Base-by-base conservation (phyloP, 495 filamentous ascomycete species). In the Sporormia fimetaria region DNA sequence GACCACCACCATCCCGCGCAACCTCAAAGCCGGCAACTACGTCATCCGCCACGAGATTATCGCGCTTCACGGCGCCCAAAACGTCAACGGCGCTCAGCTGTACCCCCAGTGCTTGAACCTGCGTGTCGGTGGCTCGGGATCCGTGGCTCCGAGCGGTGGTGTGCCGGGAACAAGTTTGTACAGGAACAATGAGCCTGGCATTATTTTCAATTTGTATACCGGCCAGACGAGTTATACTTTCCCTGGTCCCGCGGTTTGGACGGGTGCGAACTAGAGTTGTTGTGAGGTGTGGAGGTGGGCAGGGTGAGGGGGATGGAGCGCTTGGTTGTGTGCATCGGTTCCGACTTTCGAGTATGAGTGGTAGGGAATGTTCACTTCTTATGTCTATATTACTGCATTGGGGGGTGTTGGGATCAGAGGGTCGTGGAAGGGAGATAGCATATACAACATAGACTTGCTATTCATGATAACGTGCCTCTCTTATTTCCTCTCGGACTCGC, bases 1-100 rank as follows among this genome's bases (percentile, higher is more conserved):
- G 1, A 14, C 28, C 11, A 15, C 37, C 7, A 17, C 23, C 2
- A 24, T 47, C 15, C 44, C 44, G 6, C 25, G 14, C 3, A 40
- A 47, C 3, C 37, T 47, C 2, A 34, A 32, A 12, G 15, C 44
- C 2, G 44, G 44, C 9, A 44, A 42, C 24, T 50, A 50, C 35
- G 47, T 50, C 16, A 7, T 50, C 15, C 33, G 47, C 4, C 47
- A 50, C 26, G 47, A 50, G 23, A 50, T 50, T 31, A 49, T 49
- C 27, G 45, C 45, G 3, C 27, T 49, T 17, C 45, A 49, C 33
- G 38, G 23, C 3, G 47, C 24, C 2, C 8, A 24, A 3, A 28
- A 45, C 4, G 35, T 12, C 20, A 32, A 45, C 33, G 47, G 47
- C 9, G 47, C 47, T 2, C 47, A 50, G 35, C 11, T 14, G 11